Conservation (phyloP, 2,329 filamentous ascomycete species). For the Gnomoniopsis sp. region DNA sequence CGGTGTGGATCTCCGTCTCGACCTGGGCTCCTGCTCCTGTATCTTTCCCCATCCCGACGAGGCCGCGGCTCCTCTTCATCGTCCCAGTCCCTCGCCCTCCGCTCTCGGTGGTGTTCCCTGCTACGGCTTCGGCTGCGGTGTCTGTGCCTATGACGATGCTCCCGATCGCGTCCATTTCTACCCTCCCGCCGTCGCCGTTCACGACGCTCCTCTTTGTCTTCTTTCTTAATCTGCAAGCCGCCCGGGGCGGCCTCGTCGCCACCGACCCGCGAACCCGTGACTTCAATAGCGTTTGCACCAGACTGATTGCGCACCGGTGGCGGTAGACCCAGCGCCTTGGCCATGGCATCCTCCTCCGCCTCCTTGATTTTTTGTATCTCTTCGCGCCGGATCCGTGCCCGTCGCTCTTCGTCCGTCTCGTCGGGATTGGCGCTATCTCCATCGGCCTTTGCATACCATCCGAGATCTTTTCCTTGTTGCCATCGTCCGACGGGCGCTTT, state of each 20-base stretch:
- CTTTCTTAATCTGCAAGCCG: conserved; percentile 25
- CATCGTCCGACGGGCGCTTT: conserved; percentile 91
- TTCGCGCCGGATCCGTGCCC: conserved; percentile 62
- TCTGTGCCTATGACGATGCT: conserved; percentile 30
- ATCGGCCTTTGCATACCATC: conserved; percentile 62
- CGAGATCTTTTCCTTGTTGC: conserved; percentile 72
- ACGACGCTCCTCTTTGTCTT: conserved; percentile 16
- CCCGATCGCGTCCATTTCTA: conserved; percentile 26
- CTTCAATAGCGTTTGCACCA: conserved; percentile 66
- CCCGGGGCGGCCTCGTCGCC: conserved; percentile 27
- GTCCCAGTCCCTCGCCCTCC: conserved; percentile 27
- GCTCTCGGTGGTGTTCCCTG: conserved; percentile 26
- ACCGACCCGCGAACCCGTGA: conserved; percentile 40
- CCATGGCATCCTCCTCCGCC: conserved; percentile 88
- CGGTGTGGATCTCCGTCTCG: conserved; percentile 25
- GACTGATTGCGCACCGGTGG: conserved; percentile 57
- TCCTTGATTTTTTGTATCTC: conserved; percentile 83
- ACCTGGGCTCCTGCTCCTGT: conserved; percentile 37
- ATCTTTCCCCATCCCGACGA: conserved; percentile 28
- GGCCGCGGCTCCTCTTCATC: conserved; percentile 26
- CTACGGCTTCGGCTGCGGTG: conserved; percentile 27
- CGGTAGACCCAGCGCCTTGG: conserved; percentile 76
- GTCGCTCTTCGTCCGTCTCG: conserved; percentile 58
- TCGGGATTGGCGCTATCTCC: conserved; percentile 42
- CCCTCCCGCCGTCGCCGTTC: conserved; percentile 19